phyloP scores from a whole-genome alignment of 371 early-diverging fungal species.

The Apophysomyces ossiformis region DNA sequence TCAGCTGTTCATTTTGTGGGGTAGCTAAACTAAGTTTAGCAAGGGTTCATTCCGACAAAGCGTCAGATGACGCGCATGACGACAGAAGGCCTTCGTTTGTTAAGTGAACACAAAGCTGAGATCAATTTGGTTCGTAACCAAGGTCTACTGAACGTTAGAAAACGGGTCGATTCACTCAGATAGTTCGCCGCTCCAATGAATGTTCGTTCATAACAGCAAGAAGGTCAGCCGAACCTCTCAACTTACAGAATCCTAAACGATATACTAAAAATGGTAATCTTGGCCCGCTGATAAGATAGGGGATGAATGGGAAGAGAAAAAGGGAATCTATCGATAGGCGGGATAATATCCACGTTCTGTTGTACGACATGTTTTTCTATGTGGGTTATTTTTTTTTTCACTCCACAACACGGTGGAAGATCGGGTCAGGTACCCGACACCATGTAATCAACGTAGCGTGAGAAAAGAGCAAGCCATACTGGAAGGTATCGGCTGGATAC shows the following conservation, averaged over 20 bases:
- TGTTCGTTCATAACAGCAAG: background rate
- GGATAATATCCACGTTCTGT: conserved; percentile 11
- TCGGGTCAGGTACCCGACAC: background rate
- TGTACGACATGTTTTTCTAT: conserved; percentile 1
- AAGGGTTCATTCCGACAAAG: background rate
- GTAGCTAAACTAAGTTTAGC: background rate
- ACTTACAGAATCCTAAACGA: background rate
- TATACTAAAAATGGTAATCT: background rate
- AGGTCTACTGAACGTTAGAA: background rate
- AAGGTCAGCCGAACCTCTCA: conserved; percentile 3
- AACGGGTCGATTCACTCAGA: conserved; percentile 26
- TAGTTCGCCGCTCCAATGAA: conserved; percentile 27
- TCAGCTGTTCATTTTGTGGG: background rate
- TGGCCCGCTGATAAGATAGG: conserved; percentile 5
- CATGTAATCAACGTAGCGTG: conserved; percentile 4
- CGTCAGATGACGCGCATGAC: background rate
- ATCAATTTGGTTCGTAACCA: background rate
- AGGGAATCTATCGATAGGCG: conserved; percentile 8
- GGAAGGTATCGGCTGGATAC: background rate
- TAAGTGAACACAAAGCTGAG: conserved; percentile 2
- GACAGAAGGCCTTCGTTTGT: background rate
- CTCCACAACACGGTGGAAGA: background rate
- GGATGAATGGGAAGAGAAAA: background rate
- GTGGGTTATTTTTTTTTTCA: background rate
- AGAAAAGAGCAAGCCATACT: background rate